Conservation (phyloP, 306 rosid genomes). For the Cucurbita pepo region DNA sequence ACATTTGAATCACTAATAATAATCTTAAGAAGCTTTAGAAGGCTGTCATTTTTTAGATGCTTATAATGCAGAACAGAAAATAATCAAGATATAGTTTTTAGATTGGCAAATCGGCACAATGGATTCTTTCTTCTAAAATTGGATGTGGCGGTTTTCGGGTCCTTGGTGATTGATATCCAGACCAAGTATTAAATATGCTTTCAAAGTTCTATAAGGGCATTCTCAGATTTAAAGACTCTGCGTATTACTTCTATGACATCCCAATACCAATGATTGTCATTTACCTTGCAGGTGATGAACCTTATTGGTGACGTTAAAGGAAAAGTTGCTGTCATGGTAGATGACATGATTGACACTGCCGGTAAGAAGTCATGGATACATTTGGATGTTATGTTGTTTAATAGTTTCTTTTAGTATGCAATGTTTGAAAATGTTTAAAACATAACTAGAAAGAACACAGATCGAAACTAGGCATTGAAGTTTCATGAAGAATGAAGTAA, state of each 20-base stretch:
- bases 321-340: constrained; percentile 97
- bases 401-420: neutral
- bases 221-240: neutral
- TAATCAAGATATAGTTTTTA: neutral
- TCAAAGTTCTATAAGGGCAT: neutral
- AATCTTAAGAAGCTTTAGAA: neutral
- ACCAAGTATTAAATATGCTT: neutral
- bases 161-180: neutral
- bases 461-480: too few relatives aligned
- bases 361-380: constrained; percentile 29
- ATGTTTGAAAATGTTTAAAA: too few relatives aligned
- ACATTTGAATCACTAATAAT: neutral
- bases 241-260: neutral
- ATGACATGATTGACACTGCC: constrained; percentile 99
- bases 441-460: too few relatives aligned
- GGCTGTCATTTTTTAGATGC: neutral
- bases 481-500: neutral
- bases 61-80: neutral
- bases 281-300: constrained; percentile 68
- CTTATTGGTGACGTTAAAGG: constrained; percentile 93
- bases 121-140: neutral
- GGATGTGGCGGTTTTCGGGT: neutral
- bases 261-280: neutral
- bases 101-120: neutral
- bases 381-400: neutral